These are phyloP conservation scores for Metschnikowia similis DNA, from an alignment of 805 yeast genomes.

Conservation along the genomic window DNA sequence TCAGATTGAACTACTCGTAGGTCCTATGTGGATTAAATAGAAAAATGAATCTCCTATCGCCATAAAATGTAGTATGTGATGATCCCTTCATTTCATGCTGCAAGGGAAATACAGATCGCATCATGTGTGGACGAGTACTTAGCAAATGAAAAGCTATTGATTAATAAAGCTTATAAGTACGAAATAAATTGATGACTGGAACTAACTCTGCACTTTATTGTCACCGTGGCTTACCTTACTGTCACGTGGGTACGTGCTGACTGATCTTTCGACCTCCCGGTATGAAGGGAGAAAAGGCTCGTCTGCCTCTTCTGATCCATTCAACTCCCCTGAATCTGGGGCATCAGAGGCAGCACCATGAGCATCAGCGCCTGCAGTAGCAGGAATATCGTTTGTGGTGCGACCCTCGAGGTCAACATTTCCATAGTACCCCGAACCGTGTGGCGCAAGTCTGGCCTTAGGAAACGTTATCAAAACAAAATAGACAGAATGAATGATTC, in stretches of 20 bases:
- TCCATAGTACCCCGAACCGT: conserved; percentile 1
- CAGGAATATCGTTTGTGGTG: background rate
- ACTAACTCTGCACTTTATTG: background rate
- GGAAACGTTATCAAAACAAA: conserved; percentile 23
- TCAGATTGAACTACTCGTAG: conserved; percentile 86
- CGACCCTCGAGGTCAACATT: background rate
- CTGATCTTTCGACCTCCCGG: background rate
- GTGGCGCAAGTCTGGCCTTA: conserved; percentile 7
- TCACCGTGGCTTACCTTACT: background rate
- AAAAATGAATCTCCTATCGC: background rate
- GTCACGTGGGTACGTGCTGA: background rate
- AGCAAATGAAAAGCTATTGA: too few species aligned
- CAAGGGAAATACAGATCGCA: too few species aligned
- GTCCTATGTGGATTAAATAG: background rate
- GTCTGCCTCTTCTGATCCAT: background rate
- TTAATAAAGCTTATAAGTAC: background rate
- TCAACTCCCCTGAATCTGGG: background rate
- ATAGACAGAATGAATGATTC: conserved; percentile 29
- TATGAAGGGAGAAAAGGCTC: conserved; percentile 1
- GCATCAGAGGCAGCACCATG: background rate
- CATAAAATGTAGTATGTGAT: background rate
- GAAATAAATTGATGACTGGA: background rate
- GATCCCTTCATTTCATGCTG: background rate
- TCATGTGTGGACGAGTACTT: too few species aligned
- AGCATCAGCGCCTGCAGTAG: background rate